Evolutionary conservation across 148 eudicot species (phyloP), one percentile per base, ranked within the genome.

Genomic region (Chenopodium quinoa): DNA sequence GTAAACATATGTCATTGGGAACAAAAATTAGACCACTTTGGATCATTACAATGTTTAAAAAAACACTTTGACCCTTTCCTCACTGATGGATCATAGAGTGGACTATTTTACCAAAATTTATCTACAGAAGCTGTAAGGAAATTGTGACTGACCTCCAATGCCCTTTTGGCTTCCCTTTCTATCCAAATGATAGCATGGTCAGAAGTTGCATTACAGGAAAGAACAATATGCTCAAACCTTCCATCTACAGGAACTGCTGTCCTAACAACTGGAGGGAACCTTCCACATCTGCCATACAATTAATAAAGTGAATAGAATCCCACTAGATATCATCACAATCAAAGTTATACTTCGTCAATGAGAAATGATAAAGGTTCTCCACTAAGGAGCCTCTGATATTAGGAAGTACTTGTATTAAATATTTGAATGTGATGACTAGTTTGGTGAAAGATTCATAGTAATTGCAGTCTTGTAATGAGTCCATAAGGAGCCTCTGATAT

Each of bases 201-300:
- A 60, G 97, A 90, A 80, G 95, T 93, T 58, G 97, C 99, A 86
- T 95, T 93, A 86, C 97, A 93, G 56, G 97, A 93, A 31, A 92
- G 93, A 79, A 95, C 99, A 76, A 95, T 88, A 82, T 91, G 99
- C 91, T 95, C 99, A 79, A 95, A 94, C 86, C 99, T 94, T 74
- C 99, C 99, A 86, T 97, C 98, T 73, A 97, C 98, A 7, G 99
- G 98, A 64, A 97, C 99, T 9, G 99, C 99, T 60, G 97, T 97
- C 87, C 86, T 91, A 74, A 97, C 97, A 81, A 91, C 95, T 0
- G 98, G 99, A 48, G 99, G 98, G 80, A 87, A 90, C 89, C 98
- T 88, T 80, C 99, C 99, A 82, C 95, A 94, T 75, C 99, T 96
- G 86, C 29, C 78, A 81, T 46, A 56, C 25, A 75, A 40, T 5